These are phyloP conservation scores for Naegleria fowleri DNA, from an alignment of 208 protist species.

Conservation along the genomic window DNA sequence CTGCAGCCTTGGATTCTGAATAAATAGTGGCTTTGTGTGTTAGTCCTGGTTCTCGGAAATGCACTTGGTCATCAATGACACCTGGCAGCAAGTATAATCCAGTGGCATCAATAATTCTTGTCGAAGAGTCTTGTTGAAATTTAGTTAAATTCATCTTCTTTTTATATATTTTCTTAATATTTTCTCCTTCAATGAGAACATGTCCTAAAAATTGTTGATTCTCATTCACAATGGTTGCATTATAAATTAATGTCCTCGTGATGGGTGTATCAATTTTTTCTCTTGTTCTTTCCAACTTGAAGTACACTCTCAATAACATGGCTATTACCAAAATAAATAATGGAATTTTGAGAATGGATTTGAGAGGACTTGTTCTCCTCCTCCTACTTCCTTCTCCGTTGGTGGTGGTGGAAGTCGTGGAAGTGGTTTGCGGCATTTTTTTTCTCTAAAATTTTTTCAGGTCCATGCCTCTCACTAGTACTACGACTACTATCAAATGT, in stretches of 20 bases:
- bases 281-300: background rate
- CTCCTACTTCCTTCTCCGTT: no score
- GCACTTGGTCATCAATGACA: constrained; percentile 85
- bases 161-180: background rate
- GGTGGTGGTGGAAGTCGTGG: no score
- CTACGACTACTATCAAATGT: no score
- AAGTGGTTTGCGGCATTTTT: no score
- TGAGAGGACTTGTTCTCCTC: no score
- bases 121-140: background rate
- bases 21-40: constrained; percentile 84
- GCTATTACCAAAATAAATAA: background rate
- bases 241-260: background rate
- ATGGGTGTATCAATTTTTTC: background rate
- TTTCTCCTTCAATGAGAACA: background rate
- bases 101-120: background rate
- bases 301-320: background rate
- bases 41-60: constrained; percentile 81
- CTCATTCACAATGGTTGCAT: background rate
- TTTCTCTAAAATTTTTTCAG: no score
- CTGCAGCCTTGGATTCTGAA: constrained; percentile 71
- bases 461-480: no score
- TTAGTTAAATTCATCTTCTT: background rate
- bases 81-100: constrained; percentile 47
- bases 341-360: background rate
- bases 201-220: background rate